A percentile compares a stretch with the other conserved stretches of the same genome.
These are phyloP conservation scores for Aspergillus piperis DNA, from an alignment of 2,329 filamentous ascomycete species.

Conservation along the genomic window DNA sequence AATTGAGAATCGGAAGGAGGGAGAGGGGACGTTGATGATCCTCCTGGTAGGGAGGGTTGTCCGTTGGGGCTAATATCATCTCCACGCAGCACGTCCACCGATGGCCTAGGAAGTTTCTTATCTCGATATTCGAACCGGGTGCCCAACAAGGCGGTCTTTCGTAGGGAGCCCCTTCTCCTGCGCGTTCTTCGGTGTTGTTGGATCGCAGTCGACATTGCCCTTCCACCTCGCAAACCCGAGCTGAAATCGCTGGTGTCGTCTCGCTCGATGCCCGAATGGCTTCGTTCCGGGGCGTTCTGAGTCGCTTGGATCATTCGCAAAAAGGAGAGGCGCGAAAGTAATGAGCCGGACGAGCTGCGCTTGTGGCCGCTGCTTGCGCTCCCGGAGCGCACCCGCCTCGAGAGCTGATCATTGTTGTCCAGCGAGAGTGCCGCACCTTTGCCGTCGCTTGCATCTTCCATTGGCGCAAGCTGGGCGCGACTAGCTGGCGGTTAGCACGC, in stretches of 20 bases:
- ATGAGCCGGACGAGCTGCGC: conserved; percentile 62
- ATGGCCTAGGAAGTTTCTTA: conserved; percentile 25
- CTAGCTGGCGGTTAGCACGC: conserved; percentile 24
- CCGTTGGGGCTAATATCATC: conserved; percentile 15
- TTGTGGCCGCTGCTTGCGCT: conserved; percentile 46
- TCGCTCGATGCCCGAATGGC: conserved; percentile 25
- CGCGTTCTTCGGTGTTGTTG: conserved; percentile 59
- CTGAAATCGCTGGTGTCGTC: conserved; percentile 30
- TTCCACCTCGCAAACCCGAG: conserved; percentile 44
- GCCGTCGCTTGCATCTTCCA: conserved; percentile 38
- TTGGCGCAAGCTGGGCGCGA: conserved; percentile 30
- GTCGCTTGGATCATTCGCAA: conserved; percentile 53
- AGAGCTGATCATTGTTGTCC: conserved; percentile 25
- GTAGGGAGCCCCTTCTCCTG: conserved; percentile 77
- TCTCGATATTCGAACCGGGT: conserved; percentile 45
- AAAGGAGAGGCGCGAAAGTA: conserved; percentile 71
- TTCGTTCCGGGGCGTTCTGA: conserved; percentile 37
- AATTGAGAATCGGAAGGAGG: conserved; percentile 10
- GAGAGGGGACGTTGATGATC: not conserved
- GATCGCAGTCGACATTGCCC: conserved; percentile 50
- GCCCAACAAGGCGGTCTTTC: conserved; percentile 82
- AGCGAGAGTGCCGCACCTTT: conserved; percentile 30
- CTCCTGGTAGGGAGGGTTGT: conserved; percentile 12
- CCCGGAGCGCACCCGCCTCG: conserved; percentile 35
- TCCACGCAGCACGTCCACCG: conserved; percentile 18